These are phyloP conservation scores for Hyphodiscus hymeniophilus DNA, from an alignment of 495 filamentous ascomycete species.

Conservation along the genomic window DNA sequence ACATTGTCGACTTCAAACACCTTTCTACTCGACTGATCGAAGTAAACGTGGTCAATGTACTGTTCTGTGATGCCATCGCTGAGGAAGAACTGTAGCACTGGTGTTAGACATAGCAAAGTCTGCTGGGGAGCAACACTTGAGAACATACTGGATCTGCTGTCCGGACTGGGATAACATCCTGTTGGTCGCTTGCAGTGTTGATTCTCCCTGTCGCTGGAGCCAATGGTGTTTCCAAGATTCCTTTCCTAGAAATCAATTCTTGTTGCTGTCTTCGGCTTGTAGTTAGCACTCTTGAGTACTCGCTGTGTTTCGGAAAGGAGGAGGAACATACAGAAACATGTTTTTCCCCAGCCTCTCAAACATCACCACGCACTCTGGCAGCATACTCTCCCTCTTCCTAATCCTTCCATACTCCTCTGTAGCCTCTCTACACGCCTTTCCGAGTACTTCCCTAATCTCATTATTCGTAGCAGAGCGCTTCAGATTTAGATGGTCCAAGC, in stretches of 20 bases:
- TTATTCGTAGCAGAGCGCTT: background rate
- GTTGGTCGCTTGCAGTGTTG: background rate
- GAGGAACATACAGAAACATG: background rate
- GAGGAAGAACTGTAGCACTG: conserved; percentile 13
- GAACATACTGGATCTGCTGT: conserved; percentile 7
- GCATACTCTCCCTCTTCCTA: conserved; percentile 1
- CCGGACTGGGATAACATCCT: too few relatives aligned
- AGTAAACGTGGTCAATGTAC: conserved; percentile 7
- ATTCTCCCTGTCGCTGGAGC: background rate
- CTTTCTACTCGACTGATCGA: background rate
- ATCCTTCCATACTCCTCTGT: conserved; percentile 6
- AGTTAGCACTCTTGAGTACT: too few relatives aligned
- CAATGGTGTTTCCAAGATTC: background rate
- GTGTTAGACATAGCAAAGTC: too few relatives aligned
- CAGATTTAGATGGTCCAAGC: background rate
- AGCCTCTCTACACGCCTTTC: background rate
- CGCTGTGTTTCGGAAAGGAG: too few relatives aligned
- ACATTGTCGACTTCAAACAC: conserved; percentile 9
- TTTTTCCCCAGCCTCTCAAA: conserved; percentile 2
- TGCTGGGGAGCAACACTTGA: too few relatives aligned
- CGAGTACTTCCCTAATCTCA: conserved; percentile 1
- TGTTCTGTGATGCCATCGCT: conserved; percentile 15
- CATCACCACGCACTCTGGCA: conserved; percentile 1
- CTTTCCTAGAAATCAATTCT: background rate
- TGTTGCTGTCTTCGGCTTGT: background rate